Conservation (phyloP, 164 flowering plant genomes). For the Taxillus chinensis region DNA sequence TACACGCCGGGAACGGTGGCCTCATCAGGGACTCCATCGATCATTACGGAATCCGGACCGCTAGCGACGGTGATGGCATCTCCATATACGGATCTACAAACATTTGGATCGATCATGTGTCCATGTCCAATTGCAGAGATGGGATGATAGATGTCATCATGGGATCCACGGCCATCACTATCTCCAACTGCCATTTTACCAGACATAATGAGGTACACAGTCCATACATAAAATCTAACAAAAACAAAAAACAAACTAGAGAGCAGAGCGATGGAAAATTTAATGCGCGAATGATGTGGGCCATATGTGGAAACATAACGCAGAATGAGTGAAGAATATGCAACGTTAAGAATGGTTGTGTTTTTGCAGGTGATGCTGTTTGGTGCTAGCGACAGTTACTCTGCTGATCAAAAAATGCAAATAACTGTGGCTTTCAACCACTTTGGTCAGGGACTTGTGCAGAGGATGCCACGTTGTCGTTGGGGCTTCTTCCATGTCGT, state of each 20-base stretch:
- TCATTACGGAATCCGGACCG: slow-evolving; percentile 37
- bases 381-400: slow-evolving; percentile 47
- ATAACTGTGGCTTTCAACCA: slow-evolving; percentile 69
- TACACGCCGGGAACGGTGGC: slow-evolving; percentile 30
- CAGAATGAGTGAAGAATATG: background rate
- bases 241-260: background rate
- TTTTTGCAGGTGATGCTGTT: slow-evolving; percentile 56
- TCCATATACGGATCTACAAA: slow-evolving; percentile 44
- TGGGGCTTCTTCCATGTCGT: slow-evolving; percentile 68
- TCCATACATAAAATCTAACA: background rate
- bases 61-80: slow-evolving; percentile 62
- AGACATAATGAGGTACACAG: slow-evolving; percentile 52
- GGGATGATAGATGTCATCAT: slow-evolving; percentile 52
- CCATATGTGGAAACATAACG: no score
- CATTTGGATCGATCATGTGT: slow-evolving; percentile 64
- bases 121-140: slow-evolving; percentile 49
- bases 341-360: background rate
- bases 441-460: slow-evolving; percentile 55
- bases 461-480: slow-evolving; percentile 73
- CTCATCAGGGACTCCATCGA: slow-evolving; percentile 37
- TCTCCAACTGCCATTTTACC: slow-evolving; percentile 72
- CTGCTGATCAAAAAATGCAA: slow-evolving; percentile 44
- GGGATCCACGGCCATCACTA: slow-evolving; percentile 67
- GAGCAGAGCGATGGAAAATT: no score
- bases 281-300: no score